These are phyloP conservation scores for Aspergillus incahuasiensis DNA, from an alignment of 495 filamentous ascomycete species.

Conservation along the genomic window DNA sequence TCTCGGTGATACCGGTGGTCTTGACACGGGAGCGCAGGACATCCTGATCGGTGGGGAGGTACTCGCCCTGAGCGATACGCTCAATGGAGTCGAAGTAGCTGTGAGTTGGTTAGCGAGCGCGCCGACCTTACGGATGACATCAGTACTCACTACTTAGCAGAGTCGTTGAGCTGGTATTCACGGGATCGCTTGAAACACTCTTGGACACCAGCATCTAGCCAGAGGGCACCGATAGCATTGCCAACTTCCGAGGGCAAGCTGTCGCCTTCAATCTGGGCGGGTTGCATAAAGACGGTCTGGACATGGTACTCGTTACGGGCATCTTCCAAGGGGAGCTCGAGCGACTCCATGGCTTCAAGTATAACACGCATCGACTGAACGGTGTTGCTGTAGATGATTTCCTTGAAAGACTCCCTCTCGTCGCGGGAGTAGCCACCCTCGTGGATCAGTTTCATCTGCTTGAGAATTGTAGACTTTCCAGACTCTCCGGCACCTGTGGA, in stretches of 20 bases:
- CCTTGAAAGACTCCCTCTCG: slow-evolving; percentile 65
- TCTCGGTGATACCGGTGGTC: slow-evolving; percentile 99
- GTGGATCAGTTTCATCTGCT: slow-evolving; percentile 85
- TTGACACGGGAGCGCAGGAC: slow-evolving; percentile 96
- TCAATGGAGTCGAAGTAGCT: slow-evolving; percentile 98
- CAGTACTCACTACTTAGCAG: slow-evolving; percentile 84
- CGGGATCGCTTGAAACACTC: slow-evolving; percentile 90
- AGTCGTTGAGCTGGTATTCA: slow-evolving; percentile 98
- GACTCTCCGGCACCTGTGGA: slow-evolving; percentile 92
- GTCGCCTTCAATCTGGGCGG: slow-evolving; percentile 91
- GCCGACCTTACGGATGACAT: not conserved
- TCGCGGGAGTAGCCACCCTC: slow-evolving; percentile 55
- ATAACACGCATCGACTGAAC: slow-evolving; percentile 96
- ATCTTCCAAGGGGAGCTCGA: slow-evolving; percentile 85
- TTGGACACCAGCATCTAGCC: slow-evolving; percentile 93
- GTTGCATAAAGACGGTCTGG: slow-evolving; percentile 94
- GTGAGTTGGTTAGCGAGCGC: slow-evolving; percentile 6
- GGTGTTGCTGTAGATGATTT: slow-evolving; percentile 98
- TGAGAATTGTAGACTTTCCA: slow-evolving; percentile 97
- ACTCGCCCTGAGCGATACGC: slow-evolving; percentile 86
- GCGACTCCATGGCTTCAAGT: slow-evolving; percentile 90
- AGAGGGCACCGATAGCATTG: slow-evolving; percentile 85
- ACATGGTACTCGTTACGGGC: slow-evolving; percentile 87
- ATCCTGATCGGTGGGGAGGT: slow-evolving; percentile 96
- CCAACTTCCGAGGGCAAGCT: slow-evolving; percentile 91